Evolutionary conservation across 345 rosid species (phyloP).

Genomic region (Nephelium lappaceum): DNA sequence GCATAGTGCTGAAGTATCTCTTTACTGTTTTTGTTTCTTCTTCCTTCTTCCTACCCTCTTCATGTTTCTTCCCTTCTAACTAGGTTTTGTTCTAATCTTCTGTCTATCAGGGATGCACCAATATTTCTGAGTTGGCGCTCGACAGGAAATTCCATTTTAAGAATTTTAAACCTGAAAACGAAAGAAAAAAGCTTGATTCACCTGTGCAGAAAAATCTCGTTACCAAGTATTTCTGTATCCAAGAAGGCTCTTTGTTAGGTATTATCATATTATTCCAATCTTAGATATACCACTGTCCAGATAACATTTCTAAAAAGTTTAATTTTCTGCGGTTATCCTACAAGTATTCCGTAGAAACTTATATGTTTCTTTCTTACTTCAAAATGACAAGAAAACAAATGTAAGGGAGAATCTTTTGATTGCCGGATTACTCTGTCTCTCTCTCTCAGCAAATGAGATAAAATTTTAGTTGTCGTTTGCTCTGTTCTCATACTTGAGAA

Average conservation of each 20-base stretch:
- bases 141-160: conserved; percentile 34
- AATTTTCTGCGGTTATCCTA: background rate
- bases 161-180: conserved; percentile 48
- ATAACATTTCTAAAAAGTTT: conserved; percentile 11
- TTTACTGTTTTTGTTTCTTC: background rate
- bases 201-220: conserved; percentile 95
- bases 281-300: conserved; percentile 6
- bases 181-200: conserved; percentile 77
- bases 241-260: conserved; percentile 19
- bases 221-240: conserved; percentile 97
- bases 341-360: background rate
- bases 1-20: conserved; percentile 17
- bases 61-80: background rate
- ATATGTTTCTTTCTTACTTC: conserved; percentile 5
- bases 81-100: background rate
- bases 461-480: background rate
- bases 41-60: background rate
- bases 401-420: background rate
- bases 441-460: background rate
- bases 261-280: background rate
- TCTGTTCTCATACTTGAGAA: conserved; percentile 1
- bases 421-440: background rate
- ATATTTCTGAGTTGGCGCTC: conserved; percentile 33
- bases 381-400: background rate
- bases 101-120: conserved; percentile 48